Conservation (phyloP, 1,284 basidiomycete species). For the Erythrobasidium hasegawianum region DNA sequence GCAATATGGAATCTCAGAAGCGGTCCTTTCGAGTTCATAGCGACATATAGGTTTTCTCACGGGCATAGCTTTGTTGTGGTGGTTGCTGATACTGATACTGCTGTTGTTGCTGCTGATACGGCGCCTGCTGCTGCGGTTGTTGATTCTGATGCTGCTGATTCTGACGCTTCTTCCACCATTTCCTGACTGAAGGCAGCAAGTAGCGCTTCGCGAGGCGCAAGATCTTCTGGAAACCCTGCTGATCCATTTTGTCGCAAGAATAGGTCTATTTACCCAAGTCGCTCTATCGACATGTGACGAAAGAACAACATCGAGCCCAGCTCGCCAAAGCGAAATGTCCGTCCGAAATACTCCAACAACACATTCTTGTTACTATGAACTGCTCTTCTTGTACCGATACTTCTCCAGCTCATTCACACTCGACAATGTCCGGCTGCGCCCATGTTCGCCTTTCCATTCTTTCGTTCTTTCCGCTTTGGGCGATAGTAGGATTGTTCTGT, state of each 20-base stretch:
- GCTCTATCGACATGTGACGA: too few species aligned
- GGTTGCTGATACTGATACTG: constrained; percentile 7
- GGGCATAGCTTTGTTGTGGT: constrained; percentile 11
- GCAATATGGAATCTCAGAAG: not conserved
- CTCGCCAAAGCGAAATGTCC: too few species aligned
- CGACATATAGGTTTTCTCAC: not conserved
- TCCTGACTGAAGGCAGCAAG: constrained; percentile 16
- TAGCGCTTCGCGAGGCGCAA: constrained; percentile 16
- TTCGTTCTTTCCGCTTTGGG: constrained; percentile 5
- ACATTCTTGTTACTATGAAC: not conserved
- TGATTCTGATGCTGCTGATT: constrained; percentile 23
- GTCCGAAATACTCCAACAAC: too few species aligned
- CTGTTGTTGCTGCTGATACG: constrained; percentile 3
- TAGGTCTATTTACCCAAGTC: not conserved
- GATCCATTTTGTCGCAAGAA: not conserved
- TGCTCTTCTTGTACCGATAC: not conserved
- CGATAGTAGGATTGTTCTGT: constrained; percentile 14
- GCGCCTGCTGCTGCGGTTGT: constrained; percentile 15
- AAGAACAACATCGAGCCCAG: too few species aligned
- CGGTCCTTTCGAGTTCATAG: constrained; percentile 1
- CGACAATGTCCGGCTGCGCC: not conserved
- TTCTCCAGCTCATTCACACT: not conserved
- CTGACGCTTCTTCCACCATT: constrained; percentile 22
- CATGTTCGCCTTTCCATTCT: not conserved
- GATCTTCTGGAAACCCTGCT: not conserved